phyloP scores from a whole-genome alignment of 768 basidiomycete species.

The Suillus subluteus region DNA sequence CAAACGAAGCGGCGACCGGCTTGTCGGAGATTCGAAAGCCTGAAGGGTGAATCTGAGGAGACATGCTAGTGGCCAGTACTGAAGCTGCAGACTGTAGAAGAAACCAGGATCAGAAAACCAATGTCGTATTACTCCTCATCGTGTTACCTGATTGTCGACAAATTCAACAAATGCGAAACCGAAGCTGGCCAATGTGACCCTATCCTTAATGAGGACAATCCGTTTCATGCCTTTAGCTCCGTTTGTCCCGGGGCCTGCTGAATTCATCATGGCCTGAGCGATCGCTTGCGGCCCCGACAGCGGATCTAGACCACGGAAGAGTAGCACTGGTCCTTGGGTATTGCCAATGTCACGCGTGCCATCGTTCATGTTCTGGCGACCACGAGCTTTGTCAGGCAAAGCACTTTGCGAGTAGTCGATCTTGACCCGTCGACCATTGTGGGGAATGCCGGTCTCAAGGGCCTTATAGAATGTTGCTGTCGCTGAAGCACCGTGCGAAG shows the following conservation, averaged over 20 bases:
- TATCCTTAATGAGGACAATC: constrained; percentile 89
- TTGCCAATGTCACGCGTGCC: constrained; percentile 96
- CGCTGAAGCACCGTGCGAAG: constrained; percentile 83
- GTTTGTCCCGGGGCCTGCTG: constrained; percentile 75
- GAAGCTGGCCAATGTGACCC: constrained; percentile 84
- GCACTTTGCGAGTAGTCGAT: constrained; percentile 95
- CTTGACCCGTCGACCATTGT: constrained; percentile 86
- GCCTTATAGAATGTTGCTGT: constrained; percentile 74
- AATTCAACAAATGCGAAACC: constrained; percentile 97
- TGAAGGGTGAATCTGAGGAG: constrained; percentile 83
- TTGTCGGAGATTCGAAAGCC: constrained; percentile 92
- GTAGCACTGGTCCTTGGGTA: constrained; percentile 75
- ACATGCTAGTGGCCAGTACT: constrained; percentile 86
- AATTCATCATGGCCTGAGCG: constrained; percentile 77
- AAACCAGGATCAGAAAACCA: constrained; percentile 16
- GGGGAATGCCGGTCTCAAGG: constrained; percentile 68
- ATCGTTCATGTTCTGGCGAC: constrained; percentile 77
- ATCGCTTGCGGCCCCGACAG: constrained; percentile 89
- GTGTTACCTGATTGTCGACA: constrained; percentile 72
- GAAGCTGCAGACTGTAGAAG: constrained; percentile 72
- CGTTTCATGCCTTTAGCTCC: constrained; percentile 88
- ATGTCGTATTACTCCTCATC: neutral
- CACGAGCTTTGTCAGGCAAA: constrained; percentile 65
- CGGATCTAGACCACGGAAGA: constrained; percentile 90
- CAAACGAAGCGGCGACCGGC: constrained; percentile 91